Base-by-base conservation (phyloP, 202 grass and related monocot species). In the Zizania palustris region DNA sequence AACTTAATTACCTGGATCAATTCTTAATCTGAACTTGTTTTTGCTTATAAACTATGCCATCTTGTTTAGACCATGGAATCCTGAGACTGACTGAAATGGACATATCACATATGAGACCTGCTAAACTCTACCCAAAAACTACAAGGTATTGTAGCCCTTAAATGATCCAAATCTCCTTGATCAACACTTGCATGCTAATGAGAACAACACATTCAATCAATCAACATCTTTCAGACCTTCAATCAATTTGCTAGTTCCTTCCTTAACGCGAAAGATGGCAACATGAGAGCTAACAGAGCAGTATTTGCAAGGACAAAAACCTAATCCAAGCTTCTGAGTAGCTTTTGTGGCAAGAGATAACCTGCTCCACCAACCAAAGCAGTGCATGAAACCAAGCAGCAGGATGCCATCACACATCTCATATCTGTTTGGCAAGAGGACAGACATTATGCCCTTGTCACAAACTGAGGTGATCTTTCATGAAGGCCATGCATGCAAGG, bases 231-330 rank as follows among this genome's bases (percentile, higher is more conserved):
- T 21, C 65, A 60, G 39, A 10, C 65, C 42, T 67, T 59, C 14
- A 44, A 85, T 51, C 15, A 69, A 41, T 76, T 64, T 69, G 45
- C 18, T 63, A 35, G 77, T 55, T 85, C 45, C 54, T 80, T 85
- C 76, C 65, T 70, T 71, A 20, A 72, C 14, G 65, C 58, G 45
- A 81, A 65, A 56, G 77, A 81, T 64, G n/a, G 77, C 5, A 58
- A 71, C 78, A 3, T 48, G 33, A 48, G 46, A 81, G 76, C 78
- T 40, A 71, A 76, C 65, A 55, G 33, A 39, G 72, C 28, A 28
- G 28, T 28, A 28, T 28, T 45, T 21, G 20, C 5, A 56, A 55
- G 11, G 76, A 63, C 65, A 81, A n/a, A n/a, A 28, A 44, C 13
- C 63, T 55, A 28, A 28, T 28, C 28, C 28, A 36, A 22, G 76